Percentiles rank a stretch among this genome's conserved stretches.
Conservation (phyloP, 768 basidiomycete species). For the Myochromella boudieri region DNA sequence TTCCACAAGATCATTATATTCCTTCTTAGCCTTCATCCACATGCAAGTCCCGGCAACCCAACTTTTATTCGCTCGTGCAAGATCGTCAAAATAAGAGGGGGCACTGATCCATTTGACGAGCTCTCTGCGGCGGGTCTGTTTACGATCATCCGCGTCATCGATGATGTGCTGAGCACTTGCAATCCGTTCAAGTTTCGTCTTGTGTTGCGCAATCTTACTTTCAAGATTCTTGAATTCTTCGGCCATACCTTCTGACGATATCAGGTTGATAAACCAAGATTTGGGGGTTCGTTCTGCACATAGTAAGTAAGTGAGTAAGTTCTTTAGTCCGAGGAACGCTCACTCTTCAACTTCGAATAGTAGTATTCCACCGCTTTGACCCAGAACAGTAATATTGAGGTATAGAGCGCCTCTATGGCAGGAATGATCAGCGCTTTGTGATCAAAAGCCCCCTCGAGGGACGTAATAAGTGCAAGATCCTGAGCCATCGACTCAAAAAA, state of each 20-base stretch:
- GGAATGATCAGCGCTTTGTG: neutral
- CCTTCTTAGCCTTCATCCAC: conserved; percentile 4
- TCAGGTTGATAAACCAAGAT: neutral
- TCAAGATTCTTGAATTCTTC: conserved; percentile 1
- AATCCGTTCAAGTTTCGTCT: neutral
- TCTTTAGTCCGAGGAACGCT: neutral
- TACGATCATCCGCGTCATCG: neutral
- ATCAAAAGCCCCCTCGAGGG: conserved; percentile 1
- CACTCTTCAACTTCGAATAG: conserved; percentile 1
- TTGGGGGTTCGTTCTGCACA: neutral
- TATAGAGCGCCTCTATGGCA: conserved; percentile 7
- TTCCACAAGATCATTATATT: neutral
- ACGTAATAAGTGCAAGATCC: neutral
- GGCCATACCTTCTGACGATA: neutral
- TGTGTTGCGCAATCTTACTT: neutral
- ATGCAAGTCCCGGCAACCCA: conserved; percentile 9
- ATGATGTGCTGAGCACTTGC: conserved; percentile 4
- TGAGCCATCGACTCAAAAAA: conserved; percentile 9
- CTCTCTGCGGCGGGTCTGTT: neutral
- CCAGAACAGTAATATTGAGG: conserved; percentile 10
- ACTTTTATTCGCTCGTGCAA: neutral
- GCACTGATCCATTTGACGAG: conserved; percentile 8
- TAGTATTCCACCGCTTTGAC: conserved; percentile 9
- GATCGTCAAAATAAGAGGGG: conserved; percentile 4
- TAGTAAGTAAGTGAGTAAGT: neutral